These are phyloP conservation scores for Paraleonurus japonicus DNA, from an alignment of 257 asterid genomes.

Conservation along the genomic window DNA sequence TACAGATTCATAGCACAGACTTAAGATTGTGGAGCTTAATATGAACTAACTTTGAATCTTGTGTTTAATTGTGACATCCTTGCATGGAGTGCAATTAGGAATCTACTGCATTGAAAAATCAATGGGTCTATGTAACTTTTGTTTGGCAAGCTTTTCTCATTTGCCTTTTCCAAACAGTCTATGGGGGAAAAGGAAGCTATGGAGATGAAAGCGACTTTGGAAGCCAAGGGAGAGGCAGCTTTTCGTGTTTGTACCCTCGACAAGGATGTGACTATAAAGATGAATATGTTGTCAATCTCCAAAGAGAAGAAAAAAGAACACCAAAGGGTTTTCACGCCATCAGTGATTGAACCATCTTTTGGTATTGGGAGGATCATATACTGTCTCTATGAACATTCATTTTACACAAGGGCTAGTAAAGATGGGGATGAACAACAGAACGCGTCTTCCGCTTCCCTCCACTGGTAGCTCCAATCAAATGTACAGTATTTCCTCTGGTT, in stretches of 20 bases:
- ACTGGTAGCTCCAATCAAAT: slow-evolving; percentile 81
- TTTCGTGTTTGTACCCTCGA: slow-evolving; percentile 67
- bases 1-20: too few species aligned
- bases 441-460: slow-evolving; percentile 80
- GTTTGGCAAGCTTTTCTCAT: neutral
- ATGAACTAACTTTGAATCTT: neutral
- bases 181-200: slow-evolving; percentile 79
- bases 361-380: slow-evolving; percentile 88
- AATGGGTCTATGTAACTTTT: neutral
- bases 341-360: slow-evolving; percentile 89
- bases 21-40: neutral
- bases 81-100: neutral
- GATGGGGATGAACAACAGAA: slow-evolving; percentile 81
- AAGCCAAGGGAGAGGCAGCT: slow-evolving; percentile 65
- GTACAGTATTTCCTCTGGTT: slow-evolving; percentile 90
- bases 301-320: slow-evolving; percentile 76
- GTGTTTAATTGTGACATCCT: neutral
- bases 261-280: slow-evolving; percentile 65
- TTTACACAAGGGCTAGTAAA: slow-evolving; percentile 69
- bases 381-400: slow-evolving; percentile 80
- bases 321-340: slow-evolving; percentile 85
- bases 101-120: neutral
- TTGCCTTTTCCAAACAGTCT: slow-evolving; percentile 41
- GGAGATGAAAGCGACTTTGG: slow-evolving; percentile 68
- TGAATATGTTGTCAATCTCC: slow-evolving; percentile 66